Conservation (phyloP, 805 yeast species). For the Saturnispora mendoncae region DNA sequence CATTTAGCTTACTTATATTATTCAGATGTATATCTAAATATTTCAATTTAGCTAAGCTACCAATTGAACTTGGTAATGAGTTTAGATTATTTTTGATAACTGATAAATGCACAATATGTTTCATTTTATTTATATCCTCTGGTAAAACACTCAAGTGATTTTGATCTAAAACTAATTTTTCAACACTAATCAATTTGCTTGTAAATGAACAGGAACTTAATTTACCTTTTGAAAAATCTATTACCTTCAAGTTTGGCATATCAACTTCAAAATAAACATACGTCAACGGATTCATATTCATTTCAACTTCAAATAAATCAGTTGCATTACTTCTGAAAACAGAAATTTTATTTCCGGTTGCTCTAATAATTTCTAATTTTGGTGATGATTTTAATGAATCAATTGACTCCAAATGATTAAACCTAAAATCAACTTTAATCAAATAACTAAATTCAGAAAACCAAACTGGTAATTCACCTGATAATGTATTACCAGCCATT, state of each 20-base stretch:
- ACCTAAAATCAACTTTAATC: conserved; percentile 68
- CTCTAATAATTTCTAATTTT: conserved; percentile 59
- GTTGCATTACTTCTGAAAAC: conserved; percentile 56
- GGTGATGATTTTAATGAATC: conserved; percentile 50
- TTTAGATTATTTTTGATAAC: conserved; percentile 68
- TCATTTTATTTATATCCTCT: conserved; percentile 49
- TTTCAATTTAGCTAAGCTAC: conserved; percentile 49
- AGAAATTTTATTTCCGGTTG: conserved; percentile 69
- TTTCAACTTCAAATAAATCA: conserved; percentile 56
- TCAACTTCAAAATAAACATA: conserved; percentile 44
- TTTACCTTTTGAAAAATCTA: conserved; percentile 77
- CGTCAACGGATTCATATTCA: conserved; percentile 81
- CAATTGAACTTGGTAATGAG: conserved; percentile 57
- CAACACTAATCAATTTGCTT: conserved; percentile 52
- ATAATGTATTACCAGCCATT: conserved; percentile 62
- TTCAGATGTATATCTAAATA: conserved; percentile 76
- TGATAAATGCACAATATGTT: conserved; percentile 56
- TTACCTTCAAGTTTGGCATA: conserved; percentile 53
- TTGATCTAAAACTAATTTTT: conserved; percentile 65
- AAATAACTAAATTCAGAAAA: conserved; percentile 47
- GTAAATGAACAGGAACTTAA: conserved; percentile 68
- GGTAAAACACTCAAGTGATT: conserved; percentile 79
- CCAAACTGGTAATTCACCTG: conserved; percentile 42
- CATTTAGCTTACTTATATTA: conserved; percentile 62
- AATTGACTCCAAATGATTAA: conserved; percentile 49